phyloP scores from a whole-genome alignment of 225 moss, liverwort and hornwort species.

The Bryum argenteum region DNA sequence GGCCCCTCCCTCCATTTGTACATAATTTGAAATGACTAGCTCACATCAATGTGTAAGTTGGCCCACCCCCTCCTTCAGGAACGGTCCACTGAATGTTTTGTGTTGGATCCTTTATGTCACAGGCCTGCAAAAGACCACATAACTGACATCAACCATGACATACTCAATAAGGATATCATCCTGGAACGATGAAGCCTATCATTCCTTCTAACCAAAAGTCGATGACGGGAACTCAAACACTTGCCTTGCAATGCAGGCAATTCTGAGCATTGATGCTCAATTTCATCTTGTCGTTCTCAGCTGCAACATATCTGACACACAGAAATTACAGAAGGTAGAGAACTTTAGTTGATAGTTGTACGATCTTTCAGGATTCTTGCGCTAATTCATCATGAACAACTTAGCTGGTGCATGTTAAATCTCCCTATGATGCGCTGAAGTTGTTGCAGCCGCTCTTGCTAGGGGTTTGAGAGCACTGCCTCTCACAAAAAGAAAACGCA shows the following conservation, averaged over 20 bases:
- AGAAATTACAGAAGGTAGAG: conserved; percentile 4
- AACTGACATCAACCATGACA: background rate
- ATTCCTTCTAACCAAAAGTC: background rate
- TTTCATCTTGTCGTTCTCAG: conserved; percentile 54
- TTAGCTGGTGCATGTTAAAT: no score
- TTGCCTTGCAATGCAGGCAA: conserved; percentile 93
- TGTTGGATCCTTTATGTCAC: conserved; percentile 86
- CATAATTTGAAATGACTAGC: no score
- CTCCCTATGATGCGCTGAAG: no score
- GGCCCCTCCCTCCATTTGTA: no score
- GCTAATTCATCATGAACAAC: no score
- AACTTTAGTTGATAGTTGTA: background rate
- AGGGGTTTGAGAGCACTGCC: background rate
- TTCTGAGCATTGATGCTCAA: conserved; percentile 87
- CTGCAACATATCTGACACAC: conserved; percentile 59
- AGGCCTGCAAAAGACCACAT: conserved; percentile 53
- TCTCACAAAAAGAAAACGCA: background rate
- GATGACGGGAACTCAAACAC: background rate
- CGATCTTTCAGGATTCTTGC: no score
- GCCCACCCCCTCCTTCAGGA: conserved; percentile 89
- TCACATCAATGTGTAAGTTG: conserved; percentile 44
- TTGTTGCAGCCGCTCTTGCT: background rate
- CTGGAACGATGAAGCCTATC: background rate
- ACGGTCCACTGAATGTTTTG: conserved; percentile 89
- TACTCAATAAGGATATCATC: background rate